Conservation (phyloP, 2,329 filamentous ascomycete species). For the Neonectria coccinea region DNA sequence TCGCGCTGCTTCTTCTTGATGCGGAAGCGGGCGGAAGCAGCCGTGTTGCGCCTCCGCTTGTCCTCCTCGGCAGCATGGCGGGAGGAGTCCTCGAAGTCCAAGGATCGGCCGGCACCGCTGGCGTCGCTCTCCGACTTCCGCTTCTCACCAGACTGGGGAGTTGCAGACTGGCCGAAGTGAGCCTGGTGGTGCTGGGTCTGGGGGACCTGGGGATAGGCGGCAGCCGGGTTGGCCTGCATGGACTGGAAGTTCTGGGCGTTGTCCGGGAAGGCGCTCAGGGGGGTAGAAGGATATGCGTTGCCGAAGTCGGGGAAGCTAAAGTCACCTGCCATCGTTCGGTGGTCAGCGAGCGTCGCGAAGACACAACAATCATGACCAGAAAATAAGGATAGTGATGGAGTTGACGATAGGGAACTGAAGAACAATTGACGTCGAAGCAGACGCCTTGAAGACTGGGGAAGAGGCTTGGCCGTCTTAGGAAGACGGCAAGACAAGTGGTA, state of each 20-base stretch:
- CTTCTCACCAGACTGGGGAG: conserved; percentile 56
- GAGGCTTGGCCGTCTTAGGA: conserved; percentile 44
- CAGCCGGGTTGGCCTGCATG: conserved; percentile 64
- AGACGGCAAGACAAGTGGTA: conserved; percentile 40
- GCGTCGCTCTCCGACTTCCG: conserved; percentile 57
- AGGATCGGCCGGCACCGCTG: conserved; percentile 54
- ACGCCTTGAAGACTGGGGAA: conserved; percentile 37
- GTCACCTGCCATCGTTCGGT: conserved; percentile 64
- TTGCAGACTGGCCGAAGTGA: conserved; percentile 47
- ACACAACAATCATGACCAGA: conserved; percentile 41
- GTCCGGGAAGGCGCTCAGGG: conserved; percentile 57
- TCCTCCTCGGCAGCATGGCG: conserved; percentile 86
- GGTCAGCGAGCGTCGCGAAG: conserved; percentile 44
- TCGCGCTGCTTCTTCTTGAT: conserved; percentile 97
- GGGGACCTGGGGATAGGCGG: conserved; percentile 56
- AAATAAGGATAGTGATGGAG: conserved; percentile 27
- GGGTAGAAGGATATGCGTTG: conserved; percentile 63
- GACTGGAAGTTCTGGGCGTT: conserved; percentile 58
- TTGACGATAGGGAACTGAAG: conserved; percentile 36
- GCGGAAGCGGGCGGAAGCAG: conserved; percentile 87
- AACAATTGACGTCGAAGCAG: conserved; percentile 38
- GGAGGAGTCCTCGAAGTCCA: conserved; percentile 76
- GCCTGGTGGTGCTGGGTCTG: conserved; percentile 52
- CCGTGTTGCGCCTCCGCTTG: conserved; percentile 89
- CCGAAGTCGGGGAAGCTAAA: conserved; percentile 68